A percentile compares a stretch with the other conserved stretches of the same genome.
Evolutionary conservation across 2,329 filamentous ascomycete species (phyloP).

Genomic region (Corynespora cassiicola): DNA sequence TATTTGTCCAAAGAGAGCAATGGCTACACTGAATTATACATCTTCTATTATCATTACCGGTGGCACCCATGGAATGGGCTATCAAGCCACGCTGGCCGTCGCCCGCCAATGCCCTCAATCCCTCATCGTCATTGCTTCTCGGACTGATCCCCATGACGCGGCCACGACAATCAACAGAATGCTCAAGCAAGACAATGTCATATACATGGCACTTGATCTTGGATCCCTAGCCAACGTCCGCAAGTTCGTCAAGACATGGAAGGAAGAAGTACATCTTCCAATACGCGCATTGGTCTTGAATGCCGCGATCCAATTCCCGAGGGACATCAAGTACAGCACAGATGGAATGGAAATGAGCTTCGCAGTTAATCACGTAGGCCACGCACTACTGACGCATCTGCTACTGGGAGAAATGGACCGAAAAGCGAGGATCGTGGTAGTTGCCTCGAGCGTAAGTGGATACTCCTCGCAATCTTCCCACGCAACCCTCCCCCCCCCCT

Average conservation of each 20-base stretch:
- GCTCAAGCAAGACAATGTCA: conserved; percentile 48
- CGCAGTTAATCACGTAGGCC: conserved; percentile 58
- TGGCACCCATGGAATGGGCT: conserved; percentile 33
- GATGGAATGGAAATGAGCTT: conserved; percentile 59
- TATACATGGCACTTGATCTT: conserved; percentile 55
- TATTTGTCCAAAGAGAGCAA: too few relatives aligned
- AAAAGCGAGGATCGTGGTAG: conserved; percentile 54
- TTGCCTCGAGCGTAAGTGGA: conserved; percentile 45
- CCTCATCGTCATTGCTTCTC: conserved; percentile 26
- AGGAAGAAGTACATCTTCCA: conserved; percentile 43
- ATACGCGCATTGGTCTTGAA: conserved; percentile 57
- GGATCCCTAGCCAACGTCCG: conserved; percentile 48
- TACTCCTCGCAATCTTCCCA: too few relatives aligned
- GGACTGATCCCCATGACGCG: conserved; percentile 51
- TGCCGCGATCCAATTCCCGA: conserved; percentile 55
- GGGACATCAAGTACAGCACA: conserved; percentile 35
- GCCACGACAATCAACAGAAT: conserved; percentile 52
- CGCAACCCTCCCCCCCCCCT: too few relatives aligned
- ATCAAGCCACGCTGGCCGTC: conserved; percentile 19
- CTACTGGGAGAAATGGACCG: conserved; percentile 49
- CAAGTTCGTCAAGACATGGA: conserved; percentile 49
- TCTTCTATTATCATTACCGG: conserved; percentile 37
- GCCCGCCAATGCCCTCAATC: conserved; percentile 20
- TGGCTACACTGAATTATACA: conserved; percentile 49
- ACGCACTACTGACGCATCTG: conserved; percentile 58